Evolutionary conservation across 2,329 filamentous ascomycete species (phyloP), one percentile per base, ranked within the genome.

Genomic region (Calonectria pauciramosa): DNA sequence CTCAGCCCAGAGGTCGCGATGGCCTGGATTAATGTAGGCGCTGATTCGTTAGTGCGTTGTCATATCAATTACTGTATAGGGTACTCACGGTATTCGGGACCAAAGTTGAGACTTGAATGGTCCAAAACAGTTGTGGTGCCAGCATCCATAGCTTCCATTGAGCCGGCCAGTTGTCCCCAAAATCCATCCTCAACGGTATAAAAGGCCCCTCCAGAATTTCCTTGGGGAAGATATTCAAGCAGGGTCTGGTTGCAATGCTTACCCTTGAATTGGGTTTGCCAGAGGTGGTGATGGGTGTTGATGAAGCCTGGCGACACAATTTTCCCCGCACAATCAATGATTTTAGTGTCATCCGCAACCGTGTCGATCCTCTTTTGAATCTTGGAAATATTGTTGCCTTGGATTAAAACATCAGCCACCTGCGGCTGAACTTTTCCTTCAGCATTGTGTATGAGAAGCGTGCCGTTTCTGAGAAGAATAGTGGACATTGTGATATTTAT

Each of bases 251-350:
- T 56, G 9, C 65, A 34, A 30, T 73, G 72, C 13, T 68, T 68
- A 0, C 73, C 73, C 32, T 75, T 75, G 9, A 73, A 44, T 9
- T 71, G 51, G 0, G 70, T 26, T n/a, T 75, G 73, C 73, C 66
- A 75, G 1, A 73, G 36, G 32, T 75, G 70, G 59, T 73, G 73
- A 32, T 75, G 70, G 5, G 73, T 75, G 41, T 56, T 67, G 32
- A 75, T 66, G 13, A 75, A 75, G 7, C 73, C 73, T 14, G 73
- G 73, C 1, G 73, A 75, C 7, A 75, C 52, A 30, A 75, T 52
- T 20, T 75, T 75, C 20, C 56, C 56, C 8, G 34, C 56, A 28
- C 56, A 60, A 28, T 60, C 23, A 32, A 60, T 60, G 7, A 60
- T 16, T 28, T 38, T 26, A 8, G 34, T 41, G 14, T 28, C 34